Base-by-base conservation (phyloP, 164 flowering plant species). In the Malania oleifera region DNA sequence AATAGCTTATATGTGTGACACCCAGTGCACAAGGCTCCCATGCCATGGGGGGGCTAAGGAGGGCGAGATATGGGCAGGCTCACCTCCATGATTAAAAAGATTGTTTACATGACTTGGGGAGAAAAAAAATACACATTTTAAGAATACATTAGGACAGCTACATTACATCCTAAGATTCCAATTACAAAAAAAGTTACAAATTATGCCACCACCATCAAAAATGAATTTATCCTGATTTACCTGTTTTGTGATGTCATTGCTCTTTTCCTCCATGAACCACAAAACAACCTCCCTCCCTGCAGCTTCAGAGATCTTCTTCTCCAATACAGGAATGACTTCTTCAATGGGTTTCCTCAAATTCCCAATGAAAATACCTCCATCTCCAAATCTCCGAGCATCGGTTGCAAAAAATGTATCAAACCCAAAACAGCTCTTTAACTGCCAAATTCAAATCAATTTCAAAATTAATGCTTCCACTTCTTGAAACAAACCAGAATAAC, bases 211-310 rank as follows among this genome's bases (percentile, higher is more conserved):
- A 56, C 6, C 61, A 20, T 19, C 10, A 8, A 5, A 41, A 24
- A n/a, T 28, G 47, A 14, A 15, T 29, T 46, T 29, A 28, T 29
- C 27, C 5, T 38, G 5, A 13, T 18, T 12, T 74, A 85, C 96
- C 98, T 89, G 96, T 62, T 91, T 89, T 17, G 81, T 79, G 22
- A 89, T 82, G 62, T 89, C 95, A 65, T 85, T 58, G 19, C 71
- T 53, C 67, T 85, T 77, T 66, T 91, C 98, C 71, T 91, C 96
- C 95, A 91, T 91, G 57, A 91, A 82, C 98, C 96, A 91, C 12
- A 91, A 22, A 6, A 87, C 86, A 25, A 91, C 89, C 41, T 88
- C 96, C 70, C 80, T 73, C 29, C 89, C 98, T 1, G 95, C 90
- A 28, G 92, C 92, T 67, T 86, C 95, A 25, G 89, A 75, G 5